These are phyloP conservation scores for Pulveroboletus sp. DNA, from an alignment of 768 basidiomycete genomes.

Conservation along the genomic window DNA sequence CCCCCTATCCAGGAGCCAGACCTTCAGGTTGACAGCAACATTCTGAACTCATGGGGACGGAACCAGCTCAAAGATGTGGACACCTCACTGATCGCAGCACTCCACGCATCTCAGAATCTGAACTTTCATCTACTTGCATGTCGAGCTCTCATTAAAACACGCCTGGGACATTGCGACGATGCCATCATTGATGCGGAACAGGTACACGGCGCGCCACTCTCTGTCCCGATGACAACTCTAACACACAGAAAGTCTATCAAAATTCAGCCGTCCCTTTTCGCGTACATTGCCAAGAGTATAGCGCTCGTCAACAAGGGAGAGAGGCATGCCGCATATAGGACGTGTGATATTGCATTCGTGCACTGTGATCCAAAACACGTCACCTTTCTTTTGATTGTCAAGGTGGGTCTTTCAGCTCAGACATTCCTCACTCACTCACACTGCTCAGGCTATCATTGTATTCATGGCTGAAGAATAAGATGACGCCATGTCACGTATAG, in stretches of 20 bases:
- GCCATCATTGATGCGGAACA: constrained; percentile 3
- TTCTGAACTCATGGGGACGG: not conserved
- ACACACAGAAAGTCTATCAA: not conserved
- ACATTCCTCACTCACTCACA: no score
- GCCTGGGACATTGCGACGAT: not conserved
- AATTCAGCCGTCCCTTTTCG: not conserved
- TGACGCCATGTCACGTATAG: constrained; percentile 5
- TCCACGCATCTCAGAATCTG: not conserved
- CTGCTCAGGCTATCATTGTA: not conserved
- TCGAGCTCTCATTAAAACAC: constrained; percentile 2
- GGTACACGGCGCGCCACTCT: not conserved
- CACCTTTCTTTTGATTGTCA: not conserved
- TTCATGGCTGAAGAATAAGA: not conserved
- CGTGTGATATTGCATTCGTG: constrained; percentile 2
- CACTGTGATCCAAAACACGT: not conserved
- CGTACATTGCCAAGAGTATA: constrained; percentile 1
- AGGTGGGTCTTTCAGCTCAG: not conserved
- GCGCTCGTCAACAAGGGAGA: not conserved
- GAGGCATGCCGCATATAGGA: not conserved
- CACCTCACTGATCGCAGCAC: not conserved
- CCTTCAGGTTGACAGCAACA: not conserved
- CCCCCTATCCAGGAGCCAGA: not conserved
- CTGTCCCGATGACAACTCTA: not conserved
- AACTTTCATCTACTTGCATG: not conserved
- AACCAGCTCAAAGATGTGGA: not conserved